Percentiles rank a stretch among this genome's conserved stretches.
Evolutionary conservation across 768 basidiomycete genomes (phyloP).

Genomic region (Tephrocybe sp.): DNA sequence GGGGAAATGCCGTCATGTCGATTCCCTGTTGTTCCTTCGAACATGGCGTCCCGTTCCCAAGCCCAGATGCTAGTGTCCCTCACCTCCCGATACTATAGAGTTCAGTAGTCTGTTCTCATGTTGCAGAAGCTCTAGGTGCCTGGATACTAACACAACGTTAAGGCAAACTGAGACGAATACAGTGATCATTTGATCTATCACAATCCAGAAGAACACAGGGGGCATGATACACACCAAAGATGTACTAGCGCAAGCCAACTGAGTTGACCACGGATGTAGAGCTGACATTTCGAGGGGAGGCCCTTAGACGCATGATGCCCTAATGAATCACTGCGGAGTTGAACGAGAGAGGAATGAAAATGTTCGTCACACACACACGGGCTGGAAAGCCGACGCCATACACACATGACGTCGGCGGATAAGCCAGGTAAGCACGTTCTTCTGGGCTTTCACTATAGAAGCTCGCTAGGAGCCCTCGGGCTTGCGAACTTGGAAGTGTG

Average conservation of each 20-base stretch:
- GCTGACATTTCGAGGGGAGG: too few relatives aligned
- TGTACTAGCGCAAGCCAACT: too few relatives aligned
- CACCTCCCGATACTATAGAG: background rate
- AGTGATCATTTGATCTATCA: background rate
- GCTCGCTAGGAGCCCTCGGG: background rate
- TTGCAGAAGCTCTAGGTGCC: background rate
- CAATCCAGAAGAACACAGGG: too few relatives aligned
- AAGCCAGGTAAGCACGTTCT: background rate
- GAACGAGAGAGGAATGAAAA: background rate
- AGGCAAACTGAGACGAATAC: background rate
- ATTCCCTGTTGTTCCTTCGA: background rate
- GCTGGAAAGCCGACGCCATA: background rate
- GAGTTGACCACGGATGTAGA: too few relatives aligned
- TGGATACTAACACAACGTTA: background rate
- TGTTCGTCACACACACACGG: too few relatives aligned
- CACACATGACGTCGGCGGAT: background rate
- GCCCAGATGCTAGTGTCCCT: background rate
- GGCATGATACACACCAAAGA: too few relatives aligned
- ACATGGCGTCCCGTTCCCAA: background rate
- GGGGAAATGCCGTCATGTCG: background rate
- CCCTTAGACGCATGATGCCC: too few relatives aligned
- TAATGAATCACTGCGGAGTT: background rate
- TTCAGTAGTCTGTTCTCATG: conserved; percentile 3
- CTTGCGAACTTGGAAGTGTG: background rate
- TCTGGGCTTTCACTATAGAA: background rate